Evolutionary conservation across 495 filamentous ascomycete species (phyloP), one percentile per base, ranked within the genome.

Genomic region (Hypoxylon crocopeplum): DNA sequence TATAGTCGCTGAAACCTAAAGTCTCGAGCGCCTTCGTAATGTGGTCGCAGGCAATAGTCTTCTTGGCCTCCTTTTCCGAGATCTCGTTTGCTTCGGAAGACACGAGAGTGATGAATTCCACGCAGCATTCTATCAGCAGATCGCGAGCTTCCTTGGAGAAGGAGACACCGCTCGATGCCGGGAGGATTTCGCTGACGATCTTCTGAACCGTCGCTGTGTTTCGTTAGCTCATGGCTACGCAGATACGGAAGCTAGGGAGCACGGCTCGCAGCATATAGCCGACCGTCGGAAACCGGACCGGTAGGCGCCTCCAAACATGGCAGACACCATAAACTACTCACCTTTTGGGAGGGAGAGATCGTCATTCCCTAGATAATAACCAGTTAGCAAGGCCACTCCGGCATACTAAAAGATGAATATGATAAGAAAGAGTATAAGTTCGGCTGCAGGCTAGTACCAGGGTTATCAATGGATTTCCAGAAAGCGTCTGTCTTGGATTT

Each of bases 81-180:
- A 98, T 98, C 63, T 98, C 94, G 71, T 98, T 98, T 7, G 94
- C 95, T 77, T 98, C 92, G 29, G 90, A 94, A 19, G 93, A 97
- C 49, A 98, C 90, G 49, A 98, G 82, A 7, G 95, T 97, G 72
- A 98, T 97, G 78, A 98, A 98, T 70, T 98, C 94, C 59, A 98
- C 94, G 70, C 95, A 98, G 79, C 93, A 98, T 75, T 98, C 94
- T 75, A 98, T 98, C 36, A 98, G 83, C 3, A 97, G 79, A 66
- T 98, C 94, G 44, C 95, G 86, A 2, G 94, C 91, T 64, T 98
- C 94, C 75, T 93, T 95, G 19, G 91, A 89, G 70, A 97, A 98
- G n/a, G 78, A 76, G 19, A 81, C 64, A 8, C 77, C 77, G 2
- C 82, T 84, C 24, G 86, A 84, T 1, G 86, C 70, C 5, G 89